phyloP scores from a whole-genome alignment of 495 filamentous ascomycete genomes.

The Xylaria palmicola region DNA sequence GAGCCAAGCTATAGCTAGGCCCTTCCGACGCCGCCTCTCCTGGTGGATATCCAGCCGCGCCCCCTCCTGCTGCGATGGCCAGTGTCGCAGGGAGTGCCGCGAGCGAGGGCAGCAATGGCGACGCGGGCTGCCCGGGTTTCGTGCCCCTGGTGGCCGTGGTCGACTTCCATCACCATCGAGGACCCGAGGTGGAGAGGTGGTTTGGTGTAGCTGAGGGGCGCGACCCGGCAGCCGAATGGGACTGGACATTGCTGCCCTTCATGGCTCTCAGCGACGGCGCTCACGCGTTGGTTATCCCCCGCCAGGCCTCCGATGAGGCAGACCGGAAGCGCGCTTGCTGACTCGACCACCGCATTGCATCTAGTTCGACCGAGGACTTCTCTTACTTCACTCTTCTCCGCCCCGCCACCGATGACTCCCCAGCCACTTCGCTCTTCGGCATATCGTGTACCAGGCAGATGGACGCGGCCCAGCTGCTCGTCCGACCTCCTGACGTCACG shows the following conservation, averaged over 20 bases:
- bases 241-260: slow-evolving; percentile 91
- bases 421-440: slow-evolving; percentile 88
- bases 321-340: neutral
- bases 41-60: neutral
- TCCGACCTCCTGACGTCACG: slow-evolving; percentile 84
- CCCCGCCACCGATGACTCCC: slow-evolving; percentile 53
- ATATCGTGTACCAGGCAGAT: slow-evolving; percentile 94
- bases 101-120: slow-evolving; percentile 1
- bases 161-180: slow-evolving; percentile 95
- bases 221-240: slow-evolving; percentile 82
- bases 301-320: neutral
- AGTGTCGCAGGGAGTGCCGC: slow-evolving; percentile 10
- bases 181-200: slow-evolving; percentile 92
- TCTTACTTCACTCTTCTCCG: slow-evolving; percentile 94
- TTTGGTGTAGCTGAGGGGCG: slow-evolving; percentile 74
- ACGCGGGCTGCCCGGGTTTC: slow-evolving; percentile 30
- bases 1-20: neutral
- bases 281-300: slow-evolving; percentile 67
- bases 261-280: slow-evolving; percentile 98
- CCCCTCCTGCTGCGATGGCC: slow-evolving; percentile 18
- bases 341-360: slow-evolving; percentile 9
- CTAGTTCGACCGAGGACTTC: slow-evolving; percentile 88
- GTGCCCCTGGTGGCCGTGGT: slow-evolving; percentile 81
- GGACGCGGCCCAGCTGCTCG: slow-evolving; percentile 71
- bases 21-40: neutral